Conservation (phyloP, 2,329 filamentous ascomycete species). For the Fonsecaea pugnacius region DNA sequence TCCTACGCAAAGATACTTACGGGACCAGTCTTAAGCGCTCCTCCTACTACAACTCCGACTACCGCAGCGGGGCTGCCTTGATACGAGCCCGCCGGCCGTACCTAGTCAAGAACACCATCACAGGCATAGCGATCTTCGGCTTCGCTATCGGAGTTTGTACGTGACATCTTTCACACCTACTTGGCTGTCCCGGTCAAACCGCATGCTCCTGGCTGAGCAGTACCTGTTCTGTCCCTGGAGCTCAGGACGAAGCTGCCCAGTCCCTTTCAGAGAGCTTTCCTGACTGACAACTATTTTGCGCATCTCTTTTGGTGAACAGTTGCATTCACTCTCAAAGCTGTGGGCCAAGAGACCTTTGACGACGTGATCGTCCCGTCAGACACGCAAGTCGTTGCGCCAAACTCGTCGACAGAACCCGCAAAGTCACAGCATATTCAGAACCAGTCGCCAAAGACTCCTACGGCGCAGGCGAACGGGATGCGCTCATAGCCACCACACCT, state of each 20-base stretch:
- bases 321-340: constrained; percentile 74
- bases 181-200: neutral
- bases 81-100: constrained; percentile 91
- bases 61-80: constrained; percentile 83
- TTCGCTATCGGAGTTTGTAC: constrained; percentile 87
- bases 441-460: constrained; percentile 32
- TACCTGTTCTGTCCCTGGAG: neutral
- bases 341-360: constrained; percentile 95
- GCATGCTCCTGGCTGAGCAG: neutral
- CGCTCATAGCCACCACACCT: neutral
- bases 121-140: constrained; percentile 73
- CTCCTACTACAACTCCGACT: constrained; percentile 90
- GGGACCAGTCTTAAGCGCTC: constrained; percentile 56
- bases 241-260: neutral
- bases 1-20: neutral
- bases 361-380: constrained; percentile 88
- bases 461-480: constrained; percentile 25
- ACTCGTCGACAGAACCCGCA: neutral
- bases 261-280: neutral
- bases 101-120: constrained; percentile 83
- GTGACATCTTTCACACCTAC: constrained; percentile 46
- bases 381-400: constrained; percentile 47
- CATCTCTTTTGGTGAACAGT: constrained; percentile 51
- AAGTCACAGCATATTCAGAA: neutral
- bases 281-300: neutral